A percentile compares a stretch with the other conserved stretches of the same genome.
These are phyloP conservation scores for Penicillium sp. DNA, from an alignment of 2,329 filamentous ascomycete genomes.

Conservation along the genomic window DNA sequence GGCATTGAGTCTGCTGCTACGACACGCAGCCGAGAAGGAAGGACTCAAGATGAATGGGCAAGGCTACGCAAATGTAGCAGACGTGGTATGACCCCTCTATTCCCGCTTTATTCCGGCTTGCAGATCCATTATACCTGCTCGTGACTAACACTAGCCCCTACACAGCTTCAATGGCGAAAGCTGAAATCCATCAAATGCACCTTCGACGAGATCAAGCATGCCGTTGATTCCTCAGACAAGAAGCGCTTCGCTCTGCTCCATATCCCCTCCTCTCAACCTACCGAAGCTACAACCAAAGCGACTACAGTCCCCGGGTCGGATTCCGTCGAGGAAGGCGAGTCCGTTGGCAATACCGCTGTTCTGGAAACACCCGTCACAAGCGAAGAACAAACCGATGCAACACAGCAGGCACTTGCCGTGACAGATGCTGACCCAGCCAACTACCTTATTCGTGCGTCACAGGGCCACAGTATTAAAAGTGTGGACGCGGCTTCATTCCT, in stretches of 20 bases:
- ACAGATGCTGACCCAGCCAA: conserved; percentile 56
- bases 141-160: neutral
- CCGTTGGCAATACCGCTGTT: neutral
- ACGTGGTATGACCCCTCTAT: conserved; percentile 50
- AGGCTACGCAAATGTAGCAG: conserved; percentile 62
- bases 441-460: conserved; percentile 91
- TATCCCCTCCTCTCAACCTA: conserved; percentile 33
- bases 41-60: conserved; percentile 58
- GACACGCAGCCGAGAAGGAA: conserved; percentile 63
- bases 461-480: conserved; percentile 83
- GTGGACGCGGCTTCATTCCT: conserved; percentile 71
- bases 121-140: neutral
- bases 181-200: conserved; percentile 72
- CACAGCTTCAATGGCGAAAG: conserved; percentile 58
- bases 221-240: conserved; percentile 79
- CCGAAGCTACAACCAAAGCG: conserved; percentile 18
- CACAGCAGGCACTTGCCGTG: conserved; percentile 38
- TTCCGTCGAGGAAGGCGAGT: neutral
- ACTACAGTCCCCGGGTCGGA: conserved; percentile 11
- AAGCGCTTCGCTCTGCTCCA: conserved; percentile 82
- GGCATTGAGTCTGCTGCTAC: conserved; percentile 50
- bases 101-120: neutral
- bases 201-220: conserved; percentile 68
- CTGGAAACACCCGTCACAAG: conserved; percentile 27
- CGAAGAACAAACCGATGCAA: conserved; percentile 33